Evolutionary conservation across 2,329 filamentous ascomycete species (phyloP), one percentile per base, ranked within the genome.

Genomic region (Emmonsia crescens): DNA sequence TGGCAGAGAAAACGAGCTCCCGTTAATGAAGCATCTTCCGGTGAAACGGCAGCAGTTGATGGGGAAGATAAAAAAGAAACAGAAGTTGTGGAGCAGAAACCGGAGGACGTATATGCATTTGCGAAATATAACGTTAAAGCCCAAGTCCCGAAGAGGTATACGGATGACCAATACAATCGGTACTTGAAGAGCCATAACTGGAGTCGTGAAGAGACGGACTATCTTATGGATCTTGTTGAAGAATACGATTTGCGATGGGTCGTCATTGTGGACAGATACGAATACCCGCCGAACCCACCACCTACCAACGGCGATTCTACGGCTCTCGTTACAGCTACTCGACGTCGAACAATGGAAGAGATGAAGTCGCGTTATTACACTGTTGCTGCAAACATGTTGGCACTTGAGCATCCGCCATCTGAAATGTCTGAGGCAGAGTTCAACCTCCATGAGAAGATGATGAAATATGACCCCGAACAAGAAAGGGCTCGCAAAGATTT

Each of bases 131-230:
- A 96, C 71, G 86, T 96, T 60, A 83, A 87, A 66, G 84, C 93
- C 16, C 82, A 88, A 3, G 81, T 91, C 42, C 90, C 92, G 0
- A 82, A 86, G 63, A 69, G 71, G 65, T 97, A 97, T 75, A 91
- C 84, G 64, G 88, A 95, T 65, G 89, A 92, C 65, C 88, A 96
- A 72, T 99, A 99, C 75, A 83, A 87, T 63, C 81, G 85, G 62
- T 84, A 88, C 64, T 76, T 99, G 58, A 82, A 85, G 68, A 88
- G 81, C 70, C 79, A 84, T 16, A 86, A 93, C 68, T 99, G 94
- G 94, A 87, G 89, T 16, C 90, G 88, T 70, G 88, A 94, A 68
- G 94, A 99, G 76, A 99, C 94, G 9, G 91, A 96, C 72, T 96
- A 96, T 71, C 76, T 99, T 65, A 83, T 97, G 72, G 79, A 84